phyloP scores from a whole-genome alignment of 768 basidiomycete genomes.

The Mycena polygramma region DNA sequence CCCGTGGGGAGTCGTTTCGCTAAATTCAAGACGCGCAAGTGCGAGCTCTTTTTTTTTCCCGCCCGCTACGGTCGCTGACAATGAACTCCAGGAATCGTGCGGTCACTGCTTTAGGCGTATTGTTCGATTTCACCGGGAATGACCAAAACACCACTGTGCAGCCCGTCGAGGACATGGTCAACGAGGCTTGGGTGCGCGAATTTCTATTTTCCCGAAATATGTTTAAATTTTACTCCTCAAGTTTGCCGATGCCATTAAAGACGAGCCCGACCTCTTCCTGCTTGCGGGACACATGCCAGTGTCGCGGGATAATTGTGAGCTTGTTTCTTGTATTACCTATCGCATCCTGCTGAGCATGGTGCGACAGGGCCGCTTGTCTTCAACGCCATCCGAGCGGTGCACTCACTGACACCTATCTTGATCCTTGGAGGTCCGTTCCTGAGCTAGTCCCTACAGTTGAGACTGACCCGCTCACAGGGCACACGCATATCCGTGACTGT shows the following conservation, averaged over 20 bases:
- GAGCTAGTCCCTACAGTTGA: not conserved
- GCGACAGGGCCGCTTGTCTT: constrained; percentile 77
- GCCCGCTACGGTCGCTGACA: not conserved
- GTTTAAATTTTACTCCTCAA: constrained; percentile 45
- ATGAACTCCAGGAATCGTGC: constrained; percentile 63
- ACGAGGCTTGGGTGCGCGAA: constrained; percentile 77
- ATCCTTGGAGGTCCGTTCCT: constrained; percentile 71
- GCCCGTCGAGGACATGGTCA: constrained; percentile 78
- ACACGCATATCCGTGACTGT: constrained; percentile 87
- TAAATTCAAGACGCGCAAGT: constrained; percentile 85
- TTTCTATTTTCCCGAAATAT: not conserved
- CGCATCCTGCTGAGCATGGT: not conserved
- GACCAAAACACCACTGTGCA: constrained; percentile 82
- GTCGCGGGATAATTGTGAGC: constrained; percentile 72
- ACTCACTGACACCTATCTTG: constrained; percentile 82
- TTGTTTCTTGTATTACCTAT: not conserved
- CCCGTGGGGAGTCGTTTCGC: constrained; percentile 65
- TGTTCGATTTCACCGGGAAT: constrained; percentile 84
- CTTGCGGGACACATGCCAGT: constrained; percentile 90
- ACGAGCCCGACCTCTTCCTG: constrained; percentile 87
- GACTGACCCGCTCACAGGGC: constrained; percentile 53
- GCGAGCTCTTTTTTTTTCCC: constrained; percentile 35
- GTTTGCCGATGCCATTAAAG: constrained; percentile 84
- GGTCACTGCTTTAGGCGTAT: constrained; percentile 85
- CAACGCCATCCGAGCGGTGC: constrained; percentile 78